These are phyloP conservation scores for Cadophora malorum DNA, from an alignment of 2,329 filamentous ascomycete species.

Conservation along the genomic window DNA sequence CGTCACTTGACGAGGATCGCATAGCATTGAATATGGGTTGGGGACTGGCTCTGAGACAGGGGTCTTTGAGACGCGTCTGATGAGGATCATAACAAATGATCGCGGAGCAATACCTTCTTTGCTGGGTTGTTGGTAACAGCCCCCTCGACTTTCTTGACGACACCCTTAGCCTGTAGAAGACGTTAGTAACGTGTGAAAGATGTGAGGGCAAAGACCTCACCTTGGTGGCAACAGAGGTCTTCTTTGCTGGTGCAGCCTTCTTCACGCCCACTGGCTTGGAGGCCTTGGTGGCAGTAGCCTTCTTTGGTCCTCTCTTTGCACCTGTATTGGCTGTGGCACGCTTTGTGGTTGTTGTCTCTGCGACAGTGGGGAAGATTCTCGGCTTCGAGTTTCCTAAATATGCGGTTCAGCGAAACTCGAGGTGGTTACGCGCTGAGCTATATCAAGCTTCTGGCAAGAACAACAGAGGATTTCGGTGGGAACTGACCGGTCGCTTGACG, in stretches of 20 bases:
- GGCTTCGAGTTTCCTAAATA: constrained; percentile 42
- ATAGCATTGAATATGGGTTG: constrained; percentile 25
- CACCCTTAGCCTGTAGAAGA: constrained; percentile 40
- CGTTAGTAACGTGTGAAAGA: constrained; percentile 29
- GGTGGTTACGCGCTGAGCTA: constrained; percentile 37
- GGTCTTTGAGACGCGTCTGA: constrained; percentile 37
- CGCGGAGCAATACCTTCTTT: constrained; percentile 46
- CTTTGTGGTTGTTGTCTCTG: constrained; percentile 40
- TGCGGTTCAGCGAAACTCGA: constrained; percentile 37
- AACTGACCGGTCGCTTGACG: constrained; percentile 42
- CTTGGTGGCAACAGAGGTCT: constrained; percentile 42
- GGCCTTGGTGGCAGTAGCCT: constrained; percentile 45
- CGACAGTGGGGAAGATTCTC: constrained; percentile 40
- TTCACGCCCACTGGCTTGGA: constrained; percentile 44
- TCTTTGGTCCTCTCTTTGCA: constrained; percentile 43
- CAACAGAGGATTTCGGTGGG: constrained; percentile 25
- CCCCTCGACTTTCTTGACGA: constrained; percentile 45
- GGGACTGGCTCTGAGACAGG: constrained; percentile 31
- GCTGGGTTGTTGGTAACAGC: constrained; percentile 46
- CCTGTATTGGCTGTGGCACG: constrained; percentile 42
- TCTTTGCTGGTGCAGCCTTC: constrained; percentile 44
- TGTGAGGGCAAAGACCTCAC: constrained; percentile 32
- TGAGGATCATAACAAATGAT: constrained; percentile 34
- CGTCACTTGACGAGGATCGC: constrained; percentile 24
- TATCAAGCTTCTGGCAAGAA: constrained; percentile 28